phyloP scores from a whole-genome alignment of 2,329 filamentous ascomycete genomes.

The Fusarium beomiforme region DNA sequence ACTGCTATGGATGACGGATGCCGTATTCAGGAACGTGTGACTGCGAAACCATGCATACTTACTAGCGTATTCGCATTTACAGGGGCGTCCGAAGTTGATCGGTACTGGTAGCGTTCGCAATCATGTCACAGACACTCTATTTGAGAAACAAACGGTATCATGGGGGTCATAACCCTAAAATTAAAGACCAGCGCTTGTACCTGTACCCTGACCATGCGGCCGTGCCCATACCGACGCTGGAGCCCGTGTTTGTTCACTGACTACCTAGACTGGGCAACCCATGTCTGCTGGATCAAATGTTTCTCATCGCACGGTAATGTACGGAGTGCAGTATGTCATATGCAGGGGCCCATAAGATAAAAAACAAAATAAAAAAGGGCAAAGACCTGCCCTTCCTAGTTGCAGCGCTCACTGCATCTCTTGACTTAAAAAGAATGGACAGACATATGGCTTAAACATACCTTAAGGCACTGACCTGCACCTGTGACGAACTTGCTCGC shows the following conservation, averaged over 20 bases:
- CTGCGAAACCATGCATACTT: background rate
- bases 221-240: constrained; percentile 1
- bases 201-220: background rate
- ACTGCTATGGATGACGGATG: background rate
- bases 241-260: background rate
- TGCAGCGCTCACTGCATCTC: background rate
- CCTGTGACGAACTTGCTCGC: background rate
- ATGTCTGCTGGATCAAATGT: background rate
- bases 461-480: background rate
- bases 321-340: constrained; percentile 10
- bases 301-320: constrained; percentile 11
- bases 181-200: background rate
- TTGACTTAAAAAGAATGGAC: background rate
- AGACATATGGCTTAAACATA: background rate
- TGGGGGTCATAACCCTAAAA: constrained; percentile 5
- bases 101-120: constrained; percentile 7
- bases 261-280: background rate
- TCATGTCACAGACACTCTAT: constrained; percentile 12
- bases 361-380: no score
- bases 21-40: background rate
- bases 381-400: constrained; percentile 1
- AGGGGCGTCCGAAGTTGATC: constrained; percentile 12
- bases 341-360: constrained; percentile 23
- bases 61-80: background rate
- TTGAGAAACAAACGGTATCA: constrained; percentile 19